Conservation (phyloP, 2,329 filamentous ascomycete species). For the Xylariaceae sp. region DNA sequence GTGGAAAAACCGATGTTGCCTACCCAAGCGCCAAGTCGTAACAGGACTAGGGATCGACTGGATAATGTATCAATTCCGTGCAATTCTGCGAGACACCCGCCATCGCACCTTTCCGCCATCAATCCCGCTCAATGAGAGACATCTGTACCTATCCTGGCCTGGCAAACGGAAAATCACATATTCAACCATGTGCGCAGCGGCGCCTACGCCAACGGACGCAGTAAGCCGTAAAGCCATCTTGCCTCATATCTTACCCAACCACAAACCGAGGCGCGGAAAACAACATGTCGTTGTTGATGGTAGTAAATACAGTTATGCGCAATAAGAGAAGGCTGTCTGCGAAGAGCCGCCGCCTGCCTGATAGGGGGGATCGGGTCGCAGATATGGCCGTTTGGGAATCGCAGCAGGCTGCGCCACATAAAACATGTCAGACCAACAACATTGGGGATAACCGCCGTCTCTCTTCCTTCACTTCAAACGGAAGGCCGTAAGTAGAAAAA, state of each 20-base stretch:
- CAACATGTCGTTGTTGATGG: neutral
- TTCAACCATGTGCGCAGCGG: neutral
- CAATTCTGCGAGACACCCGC: neutral
- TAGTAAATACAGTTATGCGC: no score
- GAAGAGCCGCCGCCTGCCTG: neutral
- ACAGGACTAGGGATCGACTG: no score
- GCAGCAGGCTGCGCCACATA: neutral
- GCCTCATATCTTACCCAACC: neutral
- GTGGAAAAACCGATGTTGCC: no score
- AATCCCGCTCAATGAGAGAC: no score
- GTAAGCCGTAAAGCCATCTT: neutral
- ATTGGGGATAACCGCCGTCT: no score
- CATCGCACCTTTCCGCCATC: no score
- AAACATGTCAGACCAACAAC: neutral
- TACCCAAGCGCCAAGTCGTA: no score
- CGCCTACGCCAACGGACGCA: neutral
- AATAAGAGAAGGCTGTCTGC: neutral
- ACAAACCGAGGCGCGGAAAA: neutral
- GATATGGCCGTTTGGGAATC: neutral
- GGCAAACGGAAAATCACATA: conserved; percentile 5
- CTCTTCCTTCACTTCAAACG: no score
- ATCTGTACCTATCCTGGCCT: neutral
- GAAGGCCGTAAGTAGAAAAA: no score
- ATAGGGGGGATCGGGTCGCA: neutral
- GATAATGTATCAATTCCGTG: no score